Conservation (phyloP, 2,329 filamentous ascomycete genomes). For the Penicillium sp. region DNA sequence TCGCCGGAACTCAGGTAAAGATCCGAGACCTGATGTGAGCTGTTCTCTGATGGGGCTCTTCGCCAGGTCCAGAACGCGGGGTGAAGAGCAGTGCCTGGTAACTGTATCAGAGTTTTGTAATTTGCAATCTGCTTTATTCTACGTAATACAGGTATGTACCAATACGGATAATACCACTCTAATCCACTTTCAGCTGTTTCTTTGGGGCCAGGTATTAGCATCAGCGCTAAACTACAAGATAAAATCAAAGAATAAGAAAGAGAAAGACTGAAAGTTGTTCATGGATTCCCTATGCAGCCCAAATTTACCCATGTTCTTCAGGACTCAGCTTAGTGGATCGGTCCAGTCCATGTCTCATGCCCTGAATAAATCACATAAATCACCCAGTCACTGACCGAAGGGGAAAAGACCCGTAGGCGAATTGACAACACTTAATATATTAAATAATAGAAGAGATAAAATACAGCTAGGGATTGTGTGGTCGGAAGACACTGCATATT, state of each 20-base stretch:
- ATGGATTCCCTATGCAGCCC: not conserved
- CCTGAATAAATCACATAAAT: not conserved
- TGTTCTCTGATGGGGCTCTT: not conserved
- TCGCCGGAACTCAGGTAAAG: slow-evolving; percentile 7
- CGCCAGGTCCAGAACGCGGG: slow-evolving; percentile 4
- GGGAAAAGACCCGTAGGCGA: no score
- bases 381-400: not conserved
- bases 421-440: not conserved
- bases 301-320: slow-evolving; percentile 1
- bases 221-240: slow-evolving; percentile 2
- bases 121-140: not conserved
- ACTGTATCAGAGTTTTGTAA: not conserved
- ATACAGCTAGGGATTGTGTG: not conserved
- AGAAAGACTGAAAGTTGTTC: not conserved
- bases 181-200: not conserved
- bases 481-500: not conserved
- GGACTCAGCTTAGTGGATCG: slow-evolving; percentile 4
- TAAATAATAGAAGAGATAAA: not conserved
- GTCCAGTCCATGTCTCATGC: slow-evolving; percentile 3
- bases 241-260: not conserved
- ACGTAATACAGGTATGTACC: not conserved
- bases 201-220: not conserved
- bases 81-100: slow-evolving; percentile 4
- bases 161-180: not conserved
- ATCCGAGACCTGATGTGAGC: slow-evolving; percentile 1